phyloP scores from a whole-genome alignment of 805 yeast genomes.

The Torulaspora delbrueckii region DNA sequence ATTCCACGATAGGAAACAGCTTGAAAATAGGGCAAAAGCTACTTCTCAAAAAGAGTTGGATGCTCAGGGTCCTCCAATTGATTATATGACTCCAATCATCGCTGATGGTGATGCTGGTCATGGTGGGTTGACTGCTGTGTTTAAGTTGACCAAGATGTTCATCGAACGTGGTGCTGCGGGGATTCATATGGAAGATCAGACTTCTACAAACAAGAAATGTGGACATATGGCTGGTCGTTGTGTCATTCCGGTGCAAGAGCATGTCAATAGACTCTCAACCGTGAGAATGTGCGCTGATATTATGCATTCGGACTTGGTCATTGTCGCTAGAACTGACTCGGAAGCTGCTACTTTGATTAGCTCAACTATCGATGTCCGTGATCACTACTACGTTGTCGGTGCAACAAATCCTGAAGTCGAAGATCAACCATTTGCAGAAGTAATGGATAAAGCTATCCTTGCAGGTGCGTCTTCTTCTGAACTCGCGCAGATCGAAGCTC shows the following conservation, averaged over 20 bases:
- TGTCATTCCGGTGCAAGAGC: conserved; percentile 95
- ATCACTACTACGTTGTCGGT: conserved; percentile 88
- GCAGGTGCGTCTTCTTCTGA: conserved; percentile 67
- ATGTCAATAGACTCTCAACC: conserved; percentile 88
- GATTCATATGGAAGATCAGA: conserved; percentile 97
- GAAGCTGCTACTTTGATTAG: conserved; percentile 96
- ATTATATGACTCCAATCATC: conserved; percentile 87
- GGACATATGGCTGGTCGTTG: conserved; percentile 99
- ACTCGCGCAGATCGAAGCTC: conserved; percentile 67
- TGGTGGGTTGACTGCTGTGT: conserved; percentile 95
- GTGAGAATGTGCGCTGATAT: conserved; percentile 94
- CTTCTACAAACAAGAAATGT: conserved; percentile 97
- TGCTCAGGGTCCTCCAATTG: conserved; percentile 65
- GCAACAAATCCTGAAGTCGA: conserved; percentile 78
- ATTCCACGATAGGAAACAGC: conserved; percentile 96
- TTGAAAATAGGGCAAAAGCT: conserved; percentile 65
- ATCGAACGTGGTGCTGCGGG: conserved; percentile 99
- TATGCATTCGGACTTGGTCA: conserved; percentile 76
- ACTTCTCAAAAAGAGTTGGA: conserved; percentile 58
- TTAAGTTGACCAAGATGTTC: conserved; percentile 91
- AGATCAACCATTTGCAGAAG: conserved; percentile 56
- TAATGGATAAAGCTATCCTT: conserved; percentile 76
- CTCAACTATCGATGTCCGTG: conserved; percentile 90
- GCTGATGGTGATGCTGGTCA: conserved; percentile 99
- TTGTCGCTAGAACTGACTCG: conserved; percentile 94